phyloP scores from a whole-genome alignment of 2,329 filamentous ascomycete species.

The Cryphonectria parasitica region DNA sequence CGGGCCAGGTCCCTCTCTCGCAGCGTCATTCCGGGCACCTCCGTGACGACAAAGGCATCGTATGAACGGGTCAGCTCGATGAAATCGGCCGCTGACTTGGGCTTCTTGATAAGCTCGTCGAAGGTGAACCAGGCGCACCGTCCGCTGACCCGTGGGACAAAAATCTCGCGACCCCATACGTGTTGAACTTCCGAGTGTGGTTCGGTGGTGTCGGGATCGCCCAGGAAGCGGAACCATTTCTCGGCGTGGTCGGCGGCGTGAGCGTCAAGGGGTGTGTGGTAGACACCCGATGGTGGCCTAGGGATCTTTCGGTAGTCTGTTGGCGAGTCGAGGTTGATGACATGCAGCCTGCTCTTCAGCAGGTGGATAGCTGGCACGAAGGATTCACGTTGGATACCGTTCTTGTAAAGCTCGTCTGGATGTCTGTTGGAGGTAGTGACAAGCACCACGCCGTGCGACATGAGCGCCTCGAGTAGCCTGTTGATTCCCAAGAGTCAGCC shows the following conservation, averaged over 20 bases:
- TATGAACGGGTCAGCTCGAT: constrained; percentile 89
- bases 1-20: constrained; percentile 84
- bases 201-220: constrained; percentile 75
- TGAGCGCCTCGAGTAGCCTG: constrained; percentile 82
- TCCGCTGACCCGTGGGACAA: constrained; percentile 85
- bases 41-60: constrained; percentile 88
- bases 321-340: constrained; percentile 92
- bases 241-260: constrained; percentile 81
- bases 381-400: constrained; percentile 92
- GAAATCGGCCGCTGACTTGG: constrained; percentile 93
- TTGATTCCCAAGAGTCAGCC: not conserved
- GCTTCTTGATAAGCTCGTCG: constrained; percentile 83
- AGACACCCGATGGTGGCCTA: constrained; percentile 88
- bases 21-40: constrained; percentile 89
- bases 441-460: constrained; percentile 95
- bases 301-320: constrained; percentile 98
- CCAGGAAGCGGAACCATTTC: constrained; percentile 95
- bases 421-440: constrained; percentile 98
- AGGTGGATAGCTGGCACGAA: constrained; percentile 96
- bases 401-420: constrained; percentile 95
- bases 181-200: constrained; percentile 78
- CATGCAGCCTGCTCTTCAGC: constrained; percentile 79
- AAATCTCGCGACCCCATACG: constrained; percentile 91
- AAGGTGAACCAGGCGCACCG: constrained; percentile 91
- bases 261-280: constrained; percentile 83